These are phyloP conservation scores for Trichoderma gamsii DNA, from an alignment of 495 filamentous ascomycete species.

Conservation along the genomic window DNA sequence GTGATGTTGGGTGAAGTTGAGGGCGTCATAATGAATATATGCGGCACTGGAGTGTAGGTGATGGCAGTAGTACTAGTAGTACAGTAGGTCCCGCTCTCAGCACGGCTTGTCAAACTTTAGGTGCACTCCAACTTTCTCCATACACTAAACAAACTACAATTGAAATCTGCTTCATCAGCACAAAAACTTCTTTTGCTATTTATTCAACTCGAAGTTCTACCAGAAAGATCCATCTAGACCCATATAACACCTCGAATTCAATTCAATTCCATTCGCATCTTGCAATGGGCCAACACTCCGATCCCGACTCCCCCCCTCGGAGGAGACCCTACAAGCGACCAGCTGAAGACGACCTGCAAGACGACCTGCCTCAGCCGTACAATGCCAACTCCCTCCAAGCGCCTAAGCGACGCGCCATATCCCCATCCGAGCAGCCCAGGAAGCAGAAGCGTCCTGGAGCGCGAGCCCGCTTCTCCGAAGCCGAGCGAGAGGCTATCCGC, in stretches of 20 bases:
- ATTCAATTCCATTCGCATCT: neutral
- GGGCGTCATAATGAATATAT: neutral
- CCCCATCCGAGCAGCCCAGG: slow-evolving; percentile 45
- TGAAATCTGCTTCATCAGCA: neutral
- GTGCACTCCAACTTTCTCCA: neutral
- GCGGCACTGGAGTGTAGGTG: neutral
- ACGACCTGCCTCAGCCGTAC: slow-evolving; percentile 49
- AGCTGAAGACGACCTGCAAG: slow-evolving; percentile 19
- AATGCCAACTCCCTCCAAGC: slow-evolving; percentile 49
- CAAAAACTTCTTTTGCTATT: neutral
- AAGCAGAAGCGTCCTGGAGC: slow-evolving; percentile 84
- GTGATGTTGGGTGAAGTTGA: neutral
- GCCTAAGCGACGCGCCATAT: slow-evolving; percentile 41
- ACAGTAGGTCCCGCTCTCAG: neutral
- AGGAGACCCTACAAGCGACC: slow-evolving; percentile 15
- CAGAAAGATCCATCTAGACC: neutral
- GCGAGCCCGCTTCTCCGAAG: slow-evolving; percentile 66
- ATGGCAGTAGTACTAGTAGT: neutral
- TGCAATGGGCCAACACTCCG: neutral
- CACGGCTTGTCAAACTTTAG: neutral
- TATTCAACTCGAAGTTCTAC: neutral
- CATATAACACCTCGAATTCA: neutral
- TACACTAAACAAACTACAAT: neutral
- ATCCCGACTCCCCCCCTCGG: slow-evolving; percentile 4
- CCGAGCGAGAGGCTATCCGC: slow-evolving; percentile 61